Conservation (phyloP, 257 asterid species). For the Fraxinus pennsylvanica region DNA sequence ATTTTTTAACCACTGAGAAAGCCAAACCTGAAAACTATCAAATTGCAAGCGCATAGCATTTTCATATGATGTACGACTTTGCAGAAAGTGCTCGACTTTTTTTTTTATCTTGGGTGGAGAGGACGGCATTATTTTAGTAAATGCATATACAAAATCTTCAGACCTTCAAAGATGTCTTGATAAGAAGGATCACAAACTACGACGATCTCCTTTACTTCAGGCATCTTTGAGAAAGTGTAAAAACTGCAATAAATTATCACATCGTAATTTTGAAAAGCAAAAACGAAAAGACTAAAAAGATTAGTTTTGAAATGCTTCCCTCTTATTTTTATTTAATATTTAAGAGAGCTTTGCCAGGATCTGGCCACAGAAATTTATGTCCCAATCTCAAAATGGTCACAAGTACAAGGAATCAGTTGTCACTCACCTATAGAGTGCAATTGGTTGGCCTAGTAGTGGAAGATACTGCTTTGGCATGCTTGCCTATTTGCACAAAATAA, state of each 20-base stretch:
- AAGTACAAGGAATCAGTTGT: conserved; percentile 9
- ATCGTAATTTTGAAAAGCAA: conserved; percentile 27
- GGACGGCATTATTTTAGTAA: background rate
- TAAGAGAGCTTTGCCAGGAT: background rate
- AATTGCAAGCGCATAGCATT: background rate
- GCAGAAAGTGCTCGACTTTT: background rate
- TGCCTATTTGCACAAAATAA: conserved; percentile 63
- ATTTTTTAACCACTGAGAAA: conserved; percentile 9
- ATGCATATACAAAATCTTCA: conserved; percentile 25
- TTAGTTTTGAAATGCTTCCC: background rate
- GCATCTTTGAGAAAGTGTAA: too few relatives aligned
- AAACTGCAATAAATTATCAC: conserved; percentile 16
- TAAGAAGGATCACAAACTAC: conserved; percentile 96
- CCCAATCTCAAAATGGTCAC: background rate
- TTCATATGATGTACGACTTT: background rate
- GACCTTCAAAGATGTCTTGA: conserved; percentile 82
- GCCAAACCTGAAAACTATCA: background rate
- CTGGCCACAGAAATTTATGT: background rate
- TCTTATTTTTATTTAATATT: background rate
- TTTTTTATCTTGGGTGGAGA: background rate
- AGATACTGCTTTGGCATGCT: conserved; percentile 99
- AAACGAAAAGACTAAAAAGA: conserved; percentile 12
- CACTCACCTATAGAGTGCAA: conserved; percentile 88
- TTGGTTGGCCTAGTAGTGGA: conserved; percentile 96
- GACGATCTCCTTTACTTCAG: conserved; percentile 89